phyloP scores from a whole-genome alignment of 2,329 filamentous ascomycete genomes.

The Phialophora expanda region DNA sequence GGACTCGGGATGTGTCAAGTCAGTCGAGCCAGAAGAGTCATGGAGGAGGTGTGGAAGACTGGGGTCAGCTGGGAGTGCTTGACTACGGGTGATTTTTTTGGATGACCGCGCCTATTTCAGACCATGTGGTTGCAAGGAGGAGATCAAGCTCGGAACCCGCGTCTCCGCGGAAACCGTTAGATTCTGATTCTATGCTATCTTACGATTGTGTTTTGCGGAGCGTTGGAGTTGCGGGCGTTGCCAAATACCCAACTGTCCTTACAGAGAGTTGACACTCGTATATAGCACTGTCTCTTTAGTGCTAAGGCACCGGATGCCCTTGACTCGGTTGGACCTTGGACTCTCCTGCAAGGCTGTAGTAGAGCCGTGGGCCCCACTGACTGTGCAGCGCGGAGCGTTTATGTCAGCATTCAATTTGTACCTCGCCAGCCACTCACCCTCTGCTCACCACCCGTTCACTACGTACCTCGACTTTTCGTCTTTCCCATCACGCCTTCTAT shows the following conservation, averaged over 20 bases:
- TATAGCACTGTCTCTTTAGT: background rate
- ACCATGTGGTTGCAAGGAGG: background rate
- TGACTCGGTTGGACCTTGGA: background rate
- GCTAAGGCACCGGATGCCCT: background rate
- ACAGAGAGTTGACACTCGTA: background rate
- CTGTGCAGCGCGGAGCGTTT: background rate
- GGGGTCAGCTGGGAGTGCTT: slow-evolving; percentile 71
- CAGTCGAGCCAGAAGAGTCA: slow-evolving; percentile 64
- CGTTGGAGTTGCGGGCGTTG: slow-evolving; percentile 27
- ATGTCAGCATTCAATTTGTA: background rate
- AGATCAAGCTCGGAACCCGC: background rate
- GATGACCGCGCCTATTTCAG: slow-evolving; percentile 48
- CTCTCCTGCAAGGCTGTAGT: background rate
- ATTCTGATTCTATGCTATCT: background rate
- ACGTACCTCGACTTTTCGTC: background rate
- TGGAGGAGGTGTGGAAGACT: slow-evolving; percentile 73
- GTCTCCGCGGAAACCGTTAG: background rate
- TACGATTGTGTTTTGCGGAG: slow-evolving; percentile 18
- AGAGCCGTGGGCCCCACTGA: background rate
- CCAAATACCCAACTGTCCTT: slow-evolving; percentile 17
- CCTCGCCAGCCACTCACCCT: background rate
- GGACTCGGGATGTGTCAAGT: slow-evolving; percentile 78
- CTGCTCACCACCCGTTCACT: too few relatives aligned
- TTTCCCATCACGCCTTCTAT: background rate
- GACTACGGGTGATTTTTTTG: slow-evolving; percentile 68